These are phyloP conservation scores for Thermothielavioides terrestris DNA, from an alignment of 495 filamentous ascomycete genomes.

Conservation along the genomic window DNA sequence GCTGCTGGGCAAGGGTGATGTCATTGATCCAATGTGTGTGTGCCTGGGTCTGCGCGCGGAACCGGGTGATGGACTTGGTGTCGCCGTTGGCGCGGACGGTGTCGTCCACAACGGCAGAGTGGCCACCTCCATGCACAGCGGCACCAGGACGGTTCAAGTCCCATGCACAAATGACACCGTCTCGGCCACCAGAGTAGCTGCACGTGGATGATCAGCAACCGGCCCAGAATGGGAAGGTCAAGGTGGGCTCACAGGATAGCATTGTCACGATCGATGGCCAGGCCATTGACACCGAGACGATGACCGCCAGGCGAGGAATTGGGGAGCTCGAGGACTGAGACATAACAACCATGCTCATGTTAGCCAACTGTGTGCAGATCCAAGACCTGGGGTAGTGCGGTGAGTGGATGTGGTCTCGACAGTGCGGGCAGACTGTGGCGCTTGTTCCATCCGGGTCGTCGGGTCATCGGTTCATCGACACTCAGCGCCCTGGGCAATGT, in stretches of 20 bases:
- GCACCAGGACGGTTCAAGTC: conserved; percentile 53
- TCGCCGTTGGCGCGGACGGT: conserved; percentile 18
- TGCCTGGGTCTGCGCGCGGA: conserved; percentile 85
- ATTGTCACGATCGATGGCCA: conserved; percentile 75
- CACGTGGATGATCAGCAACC: conserved; percentile 9
- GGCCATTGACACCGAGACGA: conserved; percentile 85
- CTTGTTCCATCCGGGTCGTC: not conserved
- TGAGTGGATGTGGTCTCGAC: not conserved
- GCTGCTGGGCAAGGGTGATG: conserved; percentile 74
- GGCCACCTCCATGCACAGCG: conserved; percentile 35
- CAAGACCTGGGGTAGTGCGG: not conserved
- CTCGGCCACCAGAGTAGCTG: conserved; percentile 92
- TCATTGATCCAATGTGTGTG: conserved; percentile 99
- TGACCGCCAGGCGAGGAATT: conserved; percentile 81
- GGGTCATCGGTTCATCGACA: not conserved
- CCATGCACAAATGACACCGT: conserved; percentile 95
- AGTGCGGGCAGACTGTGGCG: not conserved
- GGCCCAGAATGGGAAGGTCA: conserved; percentile 3
- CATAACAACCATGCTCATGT: not conserved
- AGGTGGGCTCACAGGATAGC: conserved; percentile 69
- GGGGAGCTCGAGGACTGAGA: conserved; percentile 81
- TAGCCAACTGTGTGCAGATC: not conserved
- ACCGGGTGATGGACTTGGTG: conserved; percentile 49
- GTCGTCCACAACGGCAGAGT: conserved; percentile 29
- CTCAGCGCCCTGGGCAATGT: conserved; percentile 10